A percentile compares a stretch with the other conserved stretches of the same genome.
These are phyloP conservation scores for Nigrospora oryzae DNA, from an alignment of 2,329 filamentous ascomycete species.

Conservation along the genomic window DNA sequence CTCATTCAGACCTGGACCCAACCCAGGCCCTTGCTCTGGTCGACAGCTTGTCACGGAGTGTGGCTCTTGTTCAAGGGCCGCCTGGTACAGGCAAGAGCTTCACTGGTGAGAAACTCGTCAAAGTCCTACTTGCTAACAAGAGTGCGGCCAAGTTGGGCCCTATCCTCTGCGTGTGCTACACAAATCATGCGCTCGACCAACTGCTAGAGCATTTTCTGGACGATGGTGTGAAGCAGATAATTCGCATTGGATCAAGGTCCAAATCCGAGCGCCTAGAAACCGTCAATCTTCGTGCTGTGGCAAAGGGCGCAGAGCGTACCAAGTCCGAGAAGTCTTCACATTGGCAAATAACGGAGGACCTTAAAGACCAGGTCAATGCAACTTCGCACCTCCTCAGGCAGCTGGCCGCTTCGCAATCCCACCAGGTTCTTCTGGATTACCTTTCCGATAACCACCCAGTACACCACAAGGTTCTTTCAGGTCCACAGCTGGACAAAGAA, in stretches of 20 bases:
- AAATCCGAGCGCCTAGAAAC: slow-evolving; percentile 42
- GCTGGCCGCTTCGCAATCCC: slow-evolving; percentile 1
- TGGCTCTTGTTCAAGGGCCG: slow-evolving; percentile 60
- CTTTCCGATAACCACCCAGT: slow-evolving; percentile 9
- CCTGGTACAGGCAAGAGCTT: slow-evolving; percentile 64
- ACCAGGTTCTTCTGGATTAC: slow-evolving; percentile 9
- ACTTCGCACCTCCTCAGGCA: neutral
- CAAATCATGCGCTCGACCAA: slow-evolving; percentile 41
- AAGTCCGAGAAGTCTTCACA: slow-evolving; percentile 25
- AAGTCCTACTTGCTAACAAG: slow-evolving; percentile 38
- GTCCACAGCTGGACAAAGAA: slow-evolving; percentile 10
- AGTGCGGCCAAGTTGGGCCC: slow-evolving; percentile 31
- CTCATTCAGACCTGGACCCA: slow-evolving; percentile 39
- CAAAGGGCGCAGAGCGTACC: slow-evolving; percentile 21
- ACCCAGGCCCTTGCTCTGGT: slow-evolving; percentile 44
- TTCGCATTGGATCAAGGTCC: slow-evolving; percentile 53
- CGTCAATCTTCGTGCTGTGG: slow-evolving; percentile 38
- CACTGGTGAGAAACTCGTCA: slow-evolving; percentile 50
- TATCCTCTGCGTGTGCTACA: slow-evolving; percentile 44
- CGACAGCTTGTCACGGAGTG: slow-evolving; percentile 37
- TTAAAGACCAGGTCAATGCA: slow-evolving; percentile 3
- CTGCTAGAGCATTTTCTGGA: slow-evolving; percentile 52
- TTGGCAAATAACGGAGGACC: slow-evolving; percentile 14
- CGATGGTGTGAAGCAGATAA: slow-evolving; percentile 36
- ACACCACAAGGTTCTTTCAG: slow-evolving; percentile 18